Conservation (phyloP, 192 early-diverging fungal species). For the Globomyces pollinis-pini region DNA sequence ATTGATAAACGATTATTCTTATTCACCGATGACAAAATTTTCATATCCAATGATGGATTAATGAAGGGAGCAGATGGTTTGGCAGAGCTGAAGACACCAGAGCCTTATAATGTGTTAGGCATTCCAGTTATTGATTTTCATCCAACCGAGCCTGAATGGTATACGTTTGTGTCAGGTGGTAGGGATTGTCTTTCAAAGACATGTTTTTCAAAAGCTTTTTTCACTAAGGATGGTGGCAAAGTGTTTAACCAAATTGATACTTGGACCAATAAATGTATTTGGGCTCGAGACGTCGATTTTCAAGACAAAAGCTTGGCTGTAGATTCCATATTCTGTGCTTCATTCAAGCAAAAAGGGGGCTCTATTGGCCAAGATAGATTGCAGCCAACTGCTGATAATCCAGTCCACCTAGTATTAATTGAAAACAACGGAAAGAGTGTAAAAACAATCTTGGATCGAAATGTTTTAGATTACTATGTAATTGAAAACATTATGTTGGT, state of each 20-base stretch:
- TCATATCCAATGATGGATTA: conserved; percentile 48
- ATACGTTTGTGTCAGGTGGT: conserved; percentile 69
- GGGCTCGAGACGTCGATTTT: conserved; percentile 50
- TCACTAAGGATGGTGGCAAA: conserved; percentile 63
- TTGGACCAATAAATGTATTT: conserved; percentile 80
- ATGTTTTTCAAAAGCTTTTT: conserved; percentile 67
- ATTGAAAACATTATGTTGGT: conserved; percentile 75
- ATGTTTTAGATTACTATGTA: conserved; percentile 70
- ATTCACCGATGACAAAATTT: conserved; percentile 25
- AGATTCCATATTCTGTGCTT: conserved; percentile 68
- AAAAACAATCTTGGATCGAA: conserved; percentile 48
- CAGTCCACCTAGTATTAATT: conserved; percentile 62
- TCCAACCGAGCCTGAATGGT: conserved; percentile 78
- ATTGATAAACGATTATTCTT: conserved; percentile 50
- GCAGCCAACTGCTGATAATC: conserved; percentile 44
- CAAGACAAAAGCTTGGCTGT: conserved; percentile 33
- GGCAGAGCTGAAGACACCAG: conserved; percentile 38
- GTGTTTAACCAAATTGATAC: conserved; percentile 52
- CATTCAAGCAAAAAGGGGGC: conserved; percentile 54
- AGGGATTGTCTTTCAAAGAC: conserved; percentile 13
- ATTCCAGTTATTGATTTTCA: conserved; percentile 81
- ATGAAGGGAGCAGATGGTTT: conserved; percentile 24
- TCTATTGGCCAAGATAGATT: conserved; percentile 50
- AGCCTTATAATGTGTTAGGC: conserved; percentile 56
- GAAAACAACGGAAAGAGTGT: conserved; percentile 43